Evolutionary conservation across 2,329 filamentous ascomycete species (phyloP), one percentile per base, ranked within the genome.

Genomic region (Monilinia fructigena): DNA sequence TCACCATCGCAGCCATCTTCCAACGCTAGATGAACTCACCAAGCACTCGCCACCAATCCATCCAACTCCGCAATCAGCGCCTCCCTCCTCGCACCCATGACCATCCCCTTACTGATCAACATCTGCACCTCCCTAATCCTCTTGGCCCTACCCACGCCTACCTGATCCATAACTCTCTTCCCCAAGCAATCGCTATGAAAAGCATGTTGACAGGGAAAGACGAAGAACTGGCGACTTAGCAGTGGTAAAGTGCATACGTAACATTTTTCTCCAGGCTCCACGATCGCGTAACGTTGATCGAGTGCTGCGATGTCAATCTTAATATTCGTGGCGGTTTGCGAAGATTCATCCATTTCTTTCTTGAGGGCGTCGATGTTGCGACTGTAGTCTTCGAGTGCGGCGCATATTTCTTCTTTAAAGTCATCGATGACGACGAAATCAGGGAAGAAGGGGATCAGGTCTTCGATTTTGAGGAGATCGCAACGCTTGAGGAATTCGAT

Each of bases 401-500:
- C 83, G 79, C 95, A 99, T 48, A 99, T 98, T 77, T 99, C 95
- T 70, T 98, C 93, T 76, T 98, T 97, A 84, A 99, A 99, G 77
- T 98, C 95, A 76, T 99, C 95, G 69, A 99, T 98, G 62, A 98
- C 91, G 31, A 98, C 93, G 76, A 99, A 99, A 77, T 99, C 95
- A 0, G 95, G 95, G 79, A 99, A 99, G 81, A 99, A 97, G 0
- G 95, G 95, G 52, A 99, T 98, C 40, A 99, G 80, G 74, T 99
- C 95, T 79, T 99, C 95, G 70, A 99, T 99, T 70, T 90, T 89
- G 59, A 99, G 85, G 16, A 98, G 83, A 68, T 97, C 93, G 76
- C 94, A 97, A 12, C 92, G 89, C 72, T 92, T 92, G 16, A 98
- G 83, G 75, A 99, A 97, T 69, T 96, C 92, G 71, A 99, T 96